These are phyloP conservation scores for Leishmania major DNA, from an alignment of 208 protist genomes.

Conservation along the genomic window DNA sequence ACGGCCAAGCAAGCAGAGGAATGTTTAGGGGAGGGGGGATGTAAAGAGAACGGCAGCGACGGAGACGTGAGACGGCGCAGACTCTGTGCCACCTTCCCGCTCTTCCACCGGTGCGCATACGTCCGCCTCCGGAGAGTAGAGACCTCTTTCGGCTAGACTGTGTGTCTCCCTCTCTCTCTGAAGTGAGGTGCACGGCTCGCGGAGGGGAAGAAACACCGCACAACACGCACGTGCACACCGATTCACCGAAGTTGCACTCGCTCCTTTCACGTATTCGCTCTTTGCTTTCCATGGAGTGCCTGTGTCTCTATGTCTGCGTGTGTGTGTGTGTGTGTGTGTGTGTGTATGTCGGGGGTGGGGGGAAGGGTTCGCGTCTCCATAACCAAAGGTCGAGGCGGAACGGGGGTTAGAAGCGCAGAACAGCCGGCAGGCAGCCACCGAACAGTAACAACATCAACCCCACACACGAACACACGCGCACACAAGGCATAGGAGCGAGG, in stretches of 20 bases:
- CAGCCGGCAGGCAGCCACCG: background rate
- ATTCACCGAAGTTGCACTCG: background rate
- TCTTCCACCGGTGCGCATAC: background rate
- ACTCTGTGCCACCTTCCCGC: background rate
- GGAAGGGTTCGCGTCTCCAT: background rate
- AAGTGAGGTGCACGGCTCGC: background rate
- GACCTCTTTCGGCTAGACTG: background rate
- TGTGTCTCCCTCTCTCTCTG: background rate
- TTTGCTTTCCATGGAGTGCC: background rate
- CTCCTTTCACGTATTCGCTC: background rate
- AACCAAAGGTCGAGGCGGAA: background rate
- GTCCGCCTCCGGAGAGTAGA: background rate
- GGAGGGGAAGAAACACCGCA: background rate
- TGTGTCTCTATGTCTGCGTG: background rate
- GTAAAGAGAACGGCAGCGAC: background rate
- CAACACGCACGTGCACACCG: background rate
- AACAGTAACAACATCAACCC: no score
- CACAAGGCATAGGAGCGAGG: no score
- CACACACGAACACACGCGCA: no score
- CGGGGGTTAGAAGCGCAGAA: background rate
- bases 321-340: background rate
- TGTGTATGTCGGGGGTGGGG: background rate
- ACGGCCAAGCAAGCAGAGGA: background rate
- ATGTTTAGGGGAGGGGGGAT: background rate
- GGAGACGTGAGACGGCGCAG: background rate